phyloP scores from a whole-genome alignment of 305 asterid genomes.

The Rubia occidens region DNA sequence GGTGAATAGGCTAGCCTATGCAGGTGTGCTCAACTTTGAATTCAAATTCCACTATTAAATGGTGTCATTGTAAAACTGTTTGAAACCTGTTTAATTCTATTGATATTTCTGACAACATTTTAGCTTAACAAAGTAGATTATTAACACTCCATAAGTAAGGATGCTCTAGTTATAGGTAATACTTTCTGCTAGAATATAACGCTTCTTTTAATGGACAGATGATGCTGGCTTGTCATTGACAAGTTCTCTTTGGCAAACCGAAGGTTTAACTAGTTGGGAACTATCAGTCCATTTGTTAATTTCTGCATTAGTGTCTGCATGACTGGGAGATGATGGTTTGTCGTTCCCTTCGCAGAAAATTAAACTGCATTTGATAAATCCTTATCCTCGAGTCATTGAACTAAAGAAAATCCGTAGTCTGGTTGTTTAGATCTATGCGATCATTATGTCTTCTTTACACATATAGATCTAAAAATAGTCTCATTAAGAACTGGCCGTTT shows the following conservation, averaged over 20 bases:
- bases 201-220: background rate
- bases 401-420: background rate
- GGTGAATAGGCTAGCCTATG: constrained; percentile 44
- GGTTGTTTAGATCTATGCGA: background rate
- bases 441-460: background rate
- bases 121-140: background rate
- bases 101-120: background rate
- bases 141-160: background rate
- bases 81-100: background rate
- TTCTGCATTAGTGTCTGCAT: constrained; percentile 6
- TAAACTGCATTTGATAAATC: background rate
- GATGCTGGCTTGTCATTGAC: constrained; percentile 1
- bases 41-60: background rate
- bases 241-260: background rate
- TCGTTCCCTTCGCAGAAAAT: background rate
- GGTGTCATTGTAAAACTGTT: background rate
- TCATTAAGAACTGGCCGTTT: background rate
- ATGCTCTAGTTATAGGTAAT: background rate
- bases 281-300: background rate
- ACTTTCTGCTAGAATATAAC: background rate
- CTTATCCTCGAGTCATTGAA: background rate
- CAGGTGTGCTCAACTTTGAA: constrained; percentile 22
- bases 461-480: background rate
- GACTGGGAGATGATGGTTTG: background rate
- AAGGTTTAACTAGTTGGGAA: background rate